Conservation (phyloP, 1,139 yeast genomes). For the Saccharomyces hybrid region DNA sequence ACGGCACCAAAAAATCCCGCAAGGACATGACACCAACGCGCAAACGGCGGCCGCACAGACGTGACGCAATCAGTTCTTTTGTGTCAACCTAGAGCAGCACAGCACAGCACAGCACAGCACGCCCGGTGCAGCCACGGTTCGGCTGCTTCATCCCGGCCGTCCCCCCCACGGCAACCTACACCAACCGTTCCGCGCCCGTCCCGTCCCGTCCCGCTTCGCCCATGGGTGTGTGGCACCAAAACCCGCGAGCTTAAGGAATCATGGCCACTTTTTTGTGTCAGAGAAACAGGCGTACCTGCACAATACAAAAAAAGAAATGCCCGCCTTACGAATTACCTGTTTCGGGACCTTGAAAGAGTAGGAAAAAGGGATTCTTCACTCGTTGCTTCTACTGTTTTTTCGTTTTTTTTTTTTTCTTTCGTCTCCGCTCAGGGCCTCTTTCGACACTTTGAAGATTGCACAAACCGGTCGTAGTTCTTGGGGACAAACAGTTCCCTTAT, state of each 20-base stretch:
- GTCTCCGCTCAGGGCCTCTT: no score
- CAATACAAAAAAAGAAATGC: background rate
- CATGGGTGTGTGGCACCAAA: no score
- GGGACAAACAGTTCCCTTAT: no score
- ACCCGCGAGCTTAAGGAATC: no score
- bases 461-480: no score
- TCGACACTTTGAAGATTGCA: no score
- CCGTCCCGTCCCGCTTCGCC: no score
- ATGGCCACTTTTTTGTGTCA: background rate
- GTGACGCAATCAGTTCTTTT: background rate
- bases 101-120: no score
- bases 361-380: background rate
- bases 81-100: background rate
- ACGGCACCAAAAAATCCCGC: constrained; percentile 1
- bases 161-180: no score
- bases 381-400: background rate
- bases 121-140: no score
- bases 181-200: no score
- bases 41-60: background rate
- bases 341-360: background rate
- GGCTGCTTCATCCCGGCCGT: background rate
- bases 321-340: background rate
- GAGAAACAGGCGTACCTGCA: background rate
- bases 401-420: background rate
- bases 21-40: background rate